Percentiles rank a stretch among this genome's conserved stretches.
Conservation (phyloP, 176 grass and related monocot species). For the Bromus sterilis region DNA sequence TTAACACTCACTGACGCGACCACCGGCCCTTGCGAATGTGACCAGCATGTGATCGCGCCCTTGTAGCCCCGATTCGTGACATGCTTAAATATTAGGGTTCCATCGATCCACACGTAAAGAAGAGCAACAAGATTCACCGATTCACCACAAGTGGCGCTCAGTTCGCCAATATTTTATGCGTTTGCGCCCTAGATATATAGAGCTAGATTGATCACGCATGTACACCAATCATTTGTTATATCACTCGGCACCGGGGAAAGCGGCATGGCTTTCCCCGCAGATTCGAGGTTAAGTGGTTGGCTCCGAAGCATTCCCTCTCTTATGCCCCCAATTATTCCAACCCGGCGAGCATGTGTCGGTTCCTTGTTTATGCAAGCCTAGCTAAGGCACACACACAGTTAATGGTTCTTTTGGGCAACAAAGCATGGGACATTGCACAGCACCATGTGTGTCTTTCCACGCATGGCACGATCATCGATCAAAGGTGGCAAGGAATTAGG, state of each 20-base stretch:
- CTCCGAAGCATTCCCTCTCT: constrained; percentile 8
- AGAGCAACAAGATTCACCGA: neutral
- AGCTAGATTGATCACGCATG: neutral
- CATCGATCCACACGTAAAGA: neutral
- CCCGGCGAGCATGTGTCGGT: neutral
- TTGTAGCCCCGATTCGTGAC: constrained; percentile 1
- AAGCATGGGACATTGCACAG: neutral
- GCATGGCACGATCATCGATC: neutral
- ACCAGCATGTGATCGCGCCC: constrained; percentile 12
- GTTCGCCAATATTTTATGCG: neutral
- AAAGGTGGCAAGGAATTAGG: neutral
- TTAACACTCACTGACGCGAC: neutral
- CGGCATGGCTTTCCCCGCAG: neutral
- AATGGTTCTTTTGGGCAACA: neutral
- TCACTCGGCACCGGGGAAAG: constrained; percentile 19
- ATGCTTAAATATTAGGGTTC: constrained; percentile 15
- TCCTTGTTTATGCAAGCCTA: constrained; percentile 15
- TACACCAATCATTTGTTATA: constrained; percentile 22
- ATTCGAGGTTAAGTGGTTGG: constrained; percentile 26
- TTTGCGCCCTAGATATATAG: neutral
- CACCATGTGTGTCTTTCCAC: constrained; percentile 11
- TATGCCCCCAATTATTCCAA: constrained; percentile 21
- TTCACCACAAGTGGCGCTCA: neutral
- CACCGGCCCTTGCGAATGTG: constrained; percentile 1
- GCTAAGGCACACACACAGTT: neutral